Evolutionary conservation across 176 grass and related monocot species (phyloP), one percentile per base, ranked within the genome.

Genomic region (Raddia distichophylla): DNA sequence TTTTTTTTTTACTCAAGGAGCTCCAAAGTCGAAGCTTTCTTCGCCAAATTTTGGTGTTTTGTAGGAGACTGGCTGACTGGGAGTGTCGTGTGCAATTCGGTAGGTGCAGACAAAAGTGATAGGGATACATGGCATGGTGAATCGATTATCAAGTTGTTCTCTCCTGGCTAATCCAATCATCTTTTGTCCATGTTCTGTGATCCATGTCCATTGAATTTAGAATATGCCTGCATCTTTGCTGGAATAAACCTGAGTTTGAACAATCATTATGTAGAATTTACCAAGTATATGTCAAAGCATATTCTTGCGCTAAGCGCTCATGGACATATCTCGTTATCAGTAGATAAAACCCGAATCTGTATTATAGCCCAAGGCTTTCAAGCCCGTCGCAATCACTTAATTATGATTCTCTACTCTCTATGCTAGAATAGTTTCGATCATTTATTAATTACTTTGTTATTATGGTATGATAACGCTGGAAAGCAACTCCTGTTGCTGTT

Each of bases 231-330:
- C 13, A 78, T 48, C 82, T 55, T 60, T 10, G 16, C 19, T 50
- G 44, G 81, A 84, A 75, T 75, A 88, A 84, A 89, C 76, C 61
- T 42, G 13, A 46, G 15, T 56, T n/a, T 58, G 2, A 65, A 51
- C 43, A 42, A 64, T 43, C 32, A 15, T 54, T 22, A 14, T 34
- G 50, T 43, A 19, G 14, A 67, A 73, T 51, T 71, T 45, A 88
- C 65, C 67, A 44, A 73, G 60, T 49, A 88, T 73, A 66, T 60
- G 42, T 44, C 47, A 58, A 79, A 79, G 74, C 80, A 88, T 88
- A 88, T 88, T 83, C 86, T 11, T 22, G 4, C n/a, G 66, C 53
- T 10, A 53, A 53, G 12, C 59, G 42, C 47, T 14, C 33, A 4
- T 42, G 33, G 35, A 47, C 71, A 72, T 46, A 64, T 56, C 10